Evolutionary conservation across 169 alveolate species (phyloP), one percentile per base, ranked within the genome.

Genomic region (Eimeria sp.): DNA sequence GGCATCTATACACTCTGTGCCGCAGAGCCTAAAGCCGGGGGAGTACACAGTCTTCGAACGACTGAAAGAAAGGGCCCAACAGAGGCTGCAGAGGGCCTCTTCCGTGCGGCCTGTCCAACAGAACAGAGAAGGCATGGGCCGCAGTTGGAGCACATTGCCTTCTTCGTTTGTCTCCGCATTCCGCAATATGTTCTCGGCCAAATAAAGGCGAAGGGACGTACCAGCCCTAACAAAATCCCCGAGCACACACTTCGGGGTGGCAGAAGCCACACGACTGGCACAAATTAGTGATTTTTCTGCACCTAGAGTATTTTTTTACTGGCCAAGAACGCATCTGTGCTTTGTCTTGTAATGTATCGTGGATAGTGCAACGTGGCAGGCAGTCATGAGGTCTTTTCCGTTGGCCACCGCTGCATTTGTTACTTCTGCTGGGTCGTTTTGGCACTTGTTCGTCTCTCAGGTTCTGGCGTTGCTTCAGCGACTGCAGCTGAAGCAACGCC

Each of bases 1-100:
- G 76, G 92, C 92, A 13, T 54, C 92, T 40, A 45, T 84, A 30
- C 92, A 84, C 78, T 84, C 92, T 25, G 80, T 84, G 40, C 92
- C 92, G 54, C 61, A 84, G 63, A 20, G 40, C 25, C 92, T 84
- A 20, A 84, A 84, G 76, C 54, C 75, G 47, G 78, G 73, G 80
- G 92, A 84, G 25, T 58, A 34, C 61, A 57, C 58, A 22, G 78
- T 57, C 40, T 84, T 84, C 40, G 80, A 84, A 22, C 30, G 65
- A 30, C 49, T 84, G 92, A 54, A 27, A 61, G 92, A 84, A 30
- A 61, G 78, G 65, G 92, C 92, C 80, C 78, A 84, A 4, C 92
- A 84, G 78, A 49, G 92, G 10, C 43, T 84, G 75, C 80, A 84
- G 76, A 84, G 80, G 49, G 92, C 65, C 49, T 67, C 65, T 7